phyloP scores from a whole-genome alignment of 2,329 filamentous ascomycete species.

The Claviceps purpurea region DNA sequence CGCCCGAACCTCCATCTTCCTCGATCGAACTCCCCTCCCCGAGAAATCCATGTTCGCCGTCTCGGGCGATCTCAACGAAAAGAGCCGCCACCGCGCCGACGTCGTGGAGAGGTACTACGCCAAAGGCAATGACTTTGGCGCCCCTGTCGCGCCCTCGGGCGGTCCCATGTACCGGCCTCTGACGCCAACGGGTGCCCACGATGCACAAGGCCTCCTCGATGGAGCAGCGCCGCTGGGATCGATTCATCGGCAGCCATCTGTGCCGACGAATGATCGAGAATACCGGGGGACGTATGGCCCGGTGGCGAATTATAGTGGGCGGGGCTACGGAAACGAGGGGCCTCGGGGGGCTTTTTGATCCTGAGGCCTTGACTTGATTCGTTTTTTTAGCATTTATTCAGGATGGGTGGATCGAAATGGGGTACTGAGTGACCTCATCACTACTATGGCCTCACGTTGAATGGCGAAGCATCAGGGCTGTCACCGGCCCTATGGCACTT shows the following conservation, averaged over 20 bases:
- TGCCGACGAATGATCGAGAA: not conserved
- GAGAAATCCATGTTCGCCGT: conserved; percentile 30
- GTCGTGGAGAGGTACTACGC: conserved; percentile 21
- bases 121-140: conserved; percentile 11
- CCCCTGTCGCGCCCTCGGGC: conserved; percentile 13
- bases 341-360: not conserved
- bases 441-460: not conserved
- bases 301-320: conserved; percentile 6
- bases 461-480: not conserved
- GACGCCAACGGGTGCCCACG: conserved; percentile 21
- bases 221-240: conserved; percentile 27
- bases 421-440: too few relatives aligned
- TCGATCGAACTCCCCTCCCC: conserved; percentile 35
- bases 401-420: too few relatives aligned
- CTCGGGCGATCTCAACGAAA: conserved; percentile 24
- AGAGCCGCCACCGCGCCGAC: conserved; percentile 17
- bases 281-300: conserved; percentile 8
- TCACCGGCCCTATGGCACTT: not conserved
- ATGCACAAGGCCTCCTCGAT: conserved; percentile 24
- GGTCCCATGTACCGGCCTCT: conserved; percentile 22
- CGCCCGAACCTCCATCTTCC: conserved; percentile 73
- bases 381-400: too few relatives aligned
- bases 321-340: conserved; percentile 4
- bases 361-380: too few relatives aligned
- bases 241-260: conserved; percentile 9